A percentile compares a stretch with the other conserved stretches of the same genome.
Evolutionary conservation across 2,329 filamentous ascomycete species (phyloP).

Genomic region (Penicillium hordei): DNA sequence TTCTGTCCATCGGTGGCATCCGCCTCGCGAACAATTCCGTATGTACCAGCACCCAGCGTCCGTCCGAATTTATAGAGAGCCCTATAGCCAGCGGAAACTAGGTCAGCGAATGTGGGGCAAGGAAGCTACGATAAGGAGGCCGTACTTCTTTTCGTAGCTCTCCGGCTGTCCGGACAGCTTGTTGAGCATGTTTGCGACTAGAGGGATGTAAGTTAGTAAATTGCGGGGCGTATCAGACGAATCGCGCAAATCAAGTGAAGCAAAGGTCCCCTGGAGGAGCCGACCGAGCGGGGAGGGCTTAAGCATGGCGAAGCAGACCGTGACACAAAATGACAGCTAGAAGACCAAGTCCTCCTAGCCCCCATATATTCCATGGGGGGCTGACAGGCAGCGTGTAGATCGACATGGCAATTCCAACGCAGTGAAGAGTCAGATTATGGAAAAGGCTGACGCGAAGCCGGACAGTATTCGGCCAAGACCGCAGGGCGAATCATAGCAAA

Average conservation of each 20-base stretch:
- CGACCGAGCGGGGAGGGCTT: conserved; percentile 15
- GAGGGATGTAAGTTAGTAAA: conserved; percentile 12
- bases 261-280: conserved; percentile 7
- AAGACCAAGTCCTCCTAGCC: not conserved
- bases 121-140: conserved; percentile 4
- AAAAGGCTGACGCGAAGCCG: conserved; percentile 8
- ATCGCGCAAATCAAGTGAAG: conserved; percentile 4
- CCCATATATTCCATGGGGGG: conserved; percentile 14
- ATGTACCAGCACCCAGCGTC: conserved; percentile 93
- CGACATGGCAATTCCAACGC: conserved; percentile 6
- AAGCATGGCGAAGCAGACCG: not conserved
- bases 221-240: not conserved
- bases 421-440: conserved; percentile 3
- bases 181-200: conserved; percentile 88
- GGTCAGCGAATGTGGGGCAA: conserved; percentile 6
- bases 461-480: not conserved
- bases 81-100: conserved; percentile 48
- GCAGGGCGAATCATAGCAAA: conserved; percentile 5
- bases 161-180: conserved; percentile 95
- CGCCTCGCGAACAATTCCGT: conserved; percentile 96
- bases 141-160: conserved; percentile 97
- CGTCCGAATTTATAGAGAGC: conserved; percentile 87
- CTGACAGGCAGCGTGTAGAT: conserved; percentile 7
- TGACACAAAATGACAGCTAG: conserved; percentile 4
- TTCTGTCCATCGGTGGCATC: conserved; percentile 73